Base-by-base conservation (phyloP, 2,329 filamentous ascomycete species). In the Epicoccum sorghinum region DNA sequence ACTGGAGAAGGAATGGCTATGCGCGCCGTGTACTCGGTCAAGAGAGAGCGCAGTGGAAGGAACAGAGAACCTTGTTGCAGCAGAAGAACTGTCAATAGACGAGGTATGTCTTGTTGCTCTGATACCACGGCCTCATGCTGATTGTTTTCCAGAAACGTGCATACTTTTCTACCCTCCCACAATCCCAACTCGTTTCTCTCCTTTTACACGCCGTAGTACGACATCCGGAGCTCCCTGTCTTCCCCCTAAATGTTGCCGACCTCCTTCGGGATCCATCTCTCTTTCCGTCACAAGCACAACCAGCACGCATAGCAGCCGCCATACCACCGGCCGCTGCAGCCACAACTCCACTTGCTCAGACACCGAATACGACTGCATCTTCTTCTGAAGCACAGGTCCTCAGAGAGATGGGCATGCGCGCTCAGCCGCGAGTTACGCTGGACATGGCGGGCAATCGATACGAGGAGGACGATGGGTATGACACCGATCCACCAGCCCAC, bases 1-100 rank as follows among this genome's bases (percentile, higher is more conserved):
- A 56, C 79, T 86, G 59, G 83, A 85, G 58, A 84, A 84, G 55
- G 84, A 87, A 60, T 95, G 90, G 90, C 84, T 86, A 67, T 95
- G 90, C 67, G 76, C 76, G 6, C 78, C 82, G 25, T 93, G 90
- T 70, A 71, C 60, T 36, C 65, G 67, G 27, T 63, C 68, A 4
- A 74, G 67, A 52, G 65, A 66, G 53, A 68, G 56, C 23, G 65
- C 66, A 18, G 59, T 72, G 10, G 57, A 67, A 56, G 70, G 68
- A n/a, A 68, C 76, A 13, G 67, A 71, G 12, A 65, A 69, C 14
- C 74, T 80, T 23, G 67, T 76, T 12, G 64, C 74, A 33, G 78
- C 71, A 7, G 68, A 69, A n/a, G 64, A 67, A 8, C 62, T 78
- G n/a, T 73, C 74, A 5, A 65, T 72, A 47, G 77, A 79, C 33